Base-by-base conservation (phyloP, 2,329 filamentous ascomycete genomes). In the Ophiocordyceps robertsii region DNA sequence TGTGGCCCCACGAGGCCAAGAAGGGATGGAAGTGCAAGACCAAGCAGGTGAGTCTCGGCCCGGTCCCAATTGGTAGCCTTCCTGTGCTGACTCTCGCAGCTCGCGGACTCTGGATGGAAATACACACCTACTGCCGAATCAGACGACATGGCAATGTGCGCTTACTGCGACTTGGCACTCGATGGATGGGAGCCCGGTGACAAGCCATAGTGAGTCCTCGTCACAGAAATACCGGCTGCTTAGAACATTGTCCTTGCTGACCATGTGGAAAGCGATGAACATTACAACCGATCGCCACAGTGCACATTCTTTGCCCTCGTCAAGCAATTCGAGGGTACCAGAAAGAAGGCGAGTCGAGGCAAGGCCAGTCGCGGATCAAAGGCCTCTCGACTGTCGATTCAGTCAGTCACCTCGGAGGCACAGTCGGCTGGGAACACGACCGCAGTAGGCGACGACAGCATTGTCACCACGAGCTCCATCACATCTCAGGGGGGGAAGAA, bases 141-240 rank as follows among this genome's bases (percentile, higher is more conserved):
- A 12, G 82, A 92, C 49, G 92, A 98, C 60, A 85, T 90, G 65
- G 85, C 86, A 10, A 92, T 84, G 11, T 98, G 92, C 58, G 74
- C 84, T 27, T 95, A 96, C 63, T 98, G 92, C 65, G 78, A 84
- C 44, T 66, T 96, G 14, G 87, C 83, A 11, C 73, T 98, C 11
- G 90, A 96, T 60, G 88, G 88, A 7, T 98, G 93, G 92, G 92
- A 96, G 57, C 82, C 83, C 1, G 80, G 82, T 45, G 92, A 98
- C 59, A 86, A 94, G 57, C 92, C 92, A 47, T 75, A 83, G 80
- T 88, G 60, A 63, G 82, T 63, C 4, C 41, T 40, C 33, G 9
- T 38, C 33, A 10, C 16, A 6, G 33, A 36, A 17, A 12, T 6
- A 17, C 33, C 6, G 14, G 2, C 33, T 10, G 10, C 4, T 36